Base-by-base conservation (phyloP, 1,284 basidiomycete genomes). In the Pseudozyma thailandica region DNA sequence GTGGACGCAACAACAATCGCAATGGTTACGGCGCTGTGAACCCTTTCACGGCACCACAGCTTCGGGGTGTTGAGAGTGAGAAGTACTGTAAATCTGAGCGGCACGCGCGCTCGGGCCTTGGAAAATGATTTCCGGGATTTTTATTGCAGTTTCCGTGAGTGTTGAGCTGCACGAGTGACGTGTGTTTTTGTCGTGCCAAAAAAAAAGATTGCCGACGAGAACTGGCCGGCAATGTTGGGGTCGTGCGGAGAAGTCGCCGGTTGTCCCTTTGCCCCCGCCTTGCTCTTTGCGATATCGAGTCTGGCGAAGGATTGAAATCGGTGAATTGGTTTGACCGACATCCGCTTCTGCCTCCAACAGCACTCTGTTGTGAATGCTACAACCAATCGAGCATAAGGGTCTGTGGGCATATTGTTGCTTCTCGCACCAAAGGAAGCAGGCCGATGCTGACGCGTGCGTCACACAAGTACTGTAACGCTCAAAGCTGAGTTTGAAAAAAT, bases 241-340 rank as follows among this genome's bases (percentile, higher is more conserved):
- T 41, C n/a, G 33, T 66, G 58, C 50, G 65, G 65, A 69, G 59
- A 69, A 62, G 65, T 69, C 59, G 28, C 65, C 65, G 65, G 65
- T 66, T 52, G 26, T 16, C 18, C 13, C 28, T 33, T 31, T 20
- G 13, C 23, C 37, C 46, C 39, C 23, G 41, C 26, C 37, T 33
- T 38, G 28, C 25, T 44, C 46, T 13, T 26, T 12, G 1, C n/a
- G 42, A 13, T 10, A 47, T 21, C 25, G 21, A 12, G 13, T 13
- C 21, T 43, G 41, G 10, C 12, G 9, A 5, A 10, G 16, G 38
- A 39, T 18, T 39, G 31, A 7, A 16, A 10, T 33, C 31, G 31
- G 31, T 16, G 31, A 33, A 33, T 13, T 33, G n/a, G 31, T 13
- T 33, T 16, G 12, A 13, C 31, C 31, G 31, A 33, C 12, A 33